phyloP scores from a whole-genome alignment of 306 rosid species.

The Trifolium pratense region DNA sequence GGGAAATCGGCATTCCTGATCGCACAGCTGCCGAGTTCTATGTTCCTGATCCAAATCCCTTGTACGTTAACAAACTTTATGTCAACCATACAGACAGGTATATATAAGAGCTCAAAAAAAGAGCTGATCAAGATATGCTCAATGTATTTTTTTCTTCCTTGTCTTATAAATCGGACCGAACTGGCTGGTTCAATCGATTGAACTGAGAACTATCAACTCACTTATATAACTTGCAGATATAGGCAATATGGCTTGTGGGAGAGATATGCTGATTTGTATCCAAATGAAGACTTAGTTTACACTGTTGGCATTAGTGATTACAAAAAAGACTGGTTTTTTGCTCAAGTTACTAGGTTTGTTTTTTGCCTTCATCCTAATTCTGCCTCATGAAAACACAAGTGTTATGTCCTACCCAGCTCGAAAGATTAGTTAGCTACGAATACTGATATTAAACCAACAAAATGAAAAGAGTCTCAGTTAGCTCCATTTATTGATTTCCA shows the following conservation, averaged over 20 bases:
- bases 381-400: not conserved
- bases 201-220: not conserved
- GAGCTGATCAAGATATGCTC: not conserved
- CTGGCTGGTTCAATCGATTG: not conserved
- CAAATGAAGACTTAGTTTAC: constrained; percentile 67
- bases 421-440: not conserved
- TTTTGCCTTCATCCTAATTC: not conserved
- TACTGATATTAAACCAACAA: too few relatives aligned
- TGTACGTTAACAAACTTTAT: constrained; percentile 68
- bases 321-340: constrained; percentile 86
- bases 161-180: not conserved
- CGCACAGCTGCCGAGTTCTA: constrained; percentile 84
- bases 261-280: constrained; percentile 81
- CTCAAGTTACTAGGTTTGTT: constrained; percentile 77
- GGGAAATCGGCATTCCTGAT: constrained; percentile 98
- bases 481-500: constrained; percentile 15
- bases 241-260: constrained; percentile 96
- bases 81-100: constrained; percentile 83
- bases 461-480: not conserved
- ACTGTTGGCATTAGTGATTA: constrained; percentile 70
- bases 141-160: not conserved
- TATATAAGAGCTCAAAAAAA: too few relatives aligned
- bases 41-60: constrained; percentile 79
- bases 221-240: constrained; percentile 51
- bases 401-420: not conserved